Base-by-base conservation (phyloP, 2,329 filamentous ascomycete genomes). In the Fusarium kyushuense region DNA sequence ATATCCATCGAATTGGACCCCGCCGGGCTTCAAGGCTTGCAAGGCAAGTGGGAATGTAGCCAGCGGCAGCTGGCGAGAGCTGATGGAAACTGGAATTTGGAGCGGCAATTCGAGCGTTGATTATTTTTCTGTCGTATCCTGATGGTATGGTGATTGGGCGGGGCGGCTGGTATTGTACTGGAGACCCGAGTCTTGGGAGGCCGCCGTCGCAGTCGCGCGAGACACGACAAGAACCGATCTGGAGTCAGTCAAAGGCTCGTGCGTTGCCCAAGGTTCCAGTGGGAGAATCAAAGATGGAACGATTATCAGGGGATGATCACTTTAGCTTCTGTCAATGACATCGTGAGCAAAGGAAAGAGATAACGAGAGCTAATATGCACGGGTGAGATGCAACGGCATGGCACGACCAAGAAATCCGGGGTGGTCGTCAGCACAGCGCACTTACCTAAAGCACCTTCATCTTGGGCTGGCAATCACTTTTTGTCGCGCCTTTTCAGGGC, bases 201-300 rank as follows among this genome's bases (percentile, higher is more conserved):
- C 72, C 72, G 72, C 72, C 72, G 72, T 70, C 72, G 54, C 65
- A 58, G 56, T 56, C 48, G 63, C 58, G 58, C 63, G 54, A 62
- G 51, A 65, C 52, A 69, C 51, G 27, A 40, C 35, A 62, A 40
- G 53, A 65, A 63, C 54, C 27, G 47, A 59, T 52, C 42, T 54
- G 40, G 52, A 58, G 65, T 64, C 66, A 45, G 59, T 67, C 58
- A 21, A 70, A 64, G 59, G 65, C 68, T 67, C 60, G 56, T 65
- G 61, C 47, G 64, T 49, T 48, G 35, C 54, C 49, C 23, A 67
- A 59, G 49, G 36, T 38, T 49, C 43, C 49, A 46, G 53, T 30
- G n/a, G 27, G 36, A 43, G 48, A 46, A 59, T 57, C 52, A 33
- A 62, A 59, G 38, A 55, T 36, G 54, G 52, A 33, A 46, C 32